These are phyloP conservation scores for Mycena latifolia DNA, from an alignment of 768 basidiomycete genomes.

Conservation along the genomic window DNA sequence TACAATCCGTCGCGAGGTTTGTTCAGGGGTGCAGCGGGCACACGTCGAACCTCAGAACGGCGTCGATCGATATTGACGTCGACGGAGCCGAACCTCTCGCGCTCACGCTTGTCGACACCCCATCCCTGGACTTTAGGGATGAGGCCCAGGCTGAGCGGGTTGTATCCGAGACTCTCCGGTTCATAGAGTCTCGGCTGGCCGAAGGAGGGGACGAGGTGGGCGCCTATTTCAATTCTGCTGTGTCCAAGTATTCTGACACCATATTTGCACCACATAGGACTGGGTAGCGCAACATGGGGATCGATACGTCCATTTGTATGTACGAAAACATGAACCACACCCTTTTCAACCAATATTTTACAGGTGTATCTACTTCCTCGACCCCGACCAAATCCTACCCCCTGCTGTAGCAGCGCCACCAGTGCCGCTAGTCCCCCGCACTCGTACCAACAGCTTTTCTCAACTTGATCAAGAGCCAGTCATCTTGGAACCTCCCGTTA, in stretches of 20 bases:
- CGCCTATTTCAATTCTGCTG: constrained; percentile 42
- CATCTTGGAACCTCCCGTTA: constrained; percentile 84
- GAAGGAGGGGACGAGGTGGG: constrained; percentile 86
- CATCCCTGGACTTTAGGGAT: constrained; percentile 81
- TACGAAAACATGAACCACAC: constrained; percentile 39
- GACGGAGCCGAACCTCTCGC: constrained; percentile 65
- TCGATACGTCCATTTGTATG: constrained; percentile 86
- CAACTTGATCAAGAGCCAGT: constrained; percentile 80
- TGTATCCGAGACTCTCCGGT: constrained; percentile 74
- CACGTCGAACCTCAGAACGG: constrained; percentile 78
- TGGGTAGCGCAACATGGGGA: constrained; percentile 78
- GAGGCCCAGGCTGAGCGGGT: constrained; percentile 72
- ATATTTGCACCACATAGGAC: constrained; percentile 60
- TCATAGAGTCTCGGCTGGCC: constrained; percentile 78
- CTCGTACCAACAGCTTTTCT: constrained; percentile 79
- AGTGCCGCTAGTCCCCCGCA: constrained; percentile 74
- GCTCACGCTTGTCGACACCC: constrained; percentile 86
- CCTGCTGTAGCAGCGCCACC: constrained; percentile 76
- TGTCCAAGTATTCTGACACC: constrained; percentile 33
- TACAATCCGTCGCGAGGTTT: constrained; percentile 84
- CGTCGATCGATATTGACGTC: constrained; percentile 78
- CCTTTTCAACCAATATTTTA: constrained; percentile 33
- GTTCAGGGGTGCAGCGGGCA: constrained; percentile 80
- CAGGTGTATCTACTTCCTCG: constrained; percentile 90
- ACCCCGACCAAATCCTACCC: constrained; percentile 85